A percentile compares a stretch with the other conserved stretches of the same genome.
Conservation (phyloP, 129 eudicot species). For the Helichrysum umbraculigerum region DNA sequence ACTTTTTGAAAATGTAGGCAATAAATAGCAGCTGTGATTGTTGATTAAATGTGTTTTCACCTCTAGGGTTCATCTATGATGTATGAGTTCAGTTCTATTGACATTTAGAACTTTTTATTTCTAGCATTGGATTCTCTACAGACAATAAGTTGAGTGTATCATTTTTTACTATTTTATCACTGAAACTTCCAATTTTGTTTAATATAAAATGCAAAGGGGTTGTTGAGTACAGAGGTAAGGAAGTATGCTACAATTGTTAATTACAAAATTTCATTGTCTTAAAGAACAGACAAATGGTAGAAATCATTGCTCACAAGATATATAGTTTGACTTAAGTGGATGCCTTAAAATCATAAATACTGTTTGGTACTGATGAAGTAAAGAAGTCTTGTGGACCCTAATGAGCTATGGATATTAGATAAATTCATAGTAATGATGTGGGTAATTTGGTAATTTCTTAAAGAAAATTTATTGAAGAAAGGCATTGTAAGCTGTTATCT, state of each 20-base stretch:
- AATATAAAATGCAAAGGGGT: not conserved
- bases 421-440: slow-evolving; percentile 17
- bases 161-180: slow-evolving; percentile 16
- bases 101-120: slow-evolving; percentile 12
- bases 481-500: slow-evolving; percentile 1
- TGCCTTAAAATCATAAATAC: not conserved
- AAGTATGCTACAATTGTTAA: slow-evolving; percentile 3
- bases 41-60: not conserved
- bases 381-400: slow-evolving; percentile 25
- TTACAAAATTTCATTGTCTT: not conserved
- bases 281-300: not conserved
- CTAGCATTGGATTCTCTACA: slow-evolving; percentile 27
- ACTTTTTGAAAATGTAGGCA: slow-evolving; percentile 33
- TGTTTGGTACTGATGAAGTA: slow-evolving; percentile 2
- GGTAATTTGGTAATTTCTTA: slow-evolving; percentile 18
- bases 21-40: slow-evolving; percentile 1
- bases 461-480: slow-evolving; percentile 6
- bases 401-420: slow-evolving; percentile 2
- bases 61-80: slow-evolving; percentile 11
- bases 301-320: slow-evolving; percentile 8
- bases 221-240: slow-evolving; percentile 4
- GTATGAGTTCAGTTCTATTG: not conserved
- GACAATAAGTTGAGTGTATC: not conserved
- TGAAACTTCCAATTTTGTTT: slow-evolving; percentile 14
- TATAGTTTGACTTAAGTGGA: slow-evolving; percentile 10